Base-by-base conservation (phyloP, 2,329 filamentous ascomycete genomes). In the Botryotinia convoluta region DNA sequence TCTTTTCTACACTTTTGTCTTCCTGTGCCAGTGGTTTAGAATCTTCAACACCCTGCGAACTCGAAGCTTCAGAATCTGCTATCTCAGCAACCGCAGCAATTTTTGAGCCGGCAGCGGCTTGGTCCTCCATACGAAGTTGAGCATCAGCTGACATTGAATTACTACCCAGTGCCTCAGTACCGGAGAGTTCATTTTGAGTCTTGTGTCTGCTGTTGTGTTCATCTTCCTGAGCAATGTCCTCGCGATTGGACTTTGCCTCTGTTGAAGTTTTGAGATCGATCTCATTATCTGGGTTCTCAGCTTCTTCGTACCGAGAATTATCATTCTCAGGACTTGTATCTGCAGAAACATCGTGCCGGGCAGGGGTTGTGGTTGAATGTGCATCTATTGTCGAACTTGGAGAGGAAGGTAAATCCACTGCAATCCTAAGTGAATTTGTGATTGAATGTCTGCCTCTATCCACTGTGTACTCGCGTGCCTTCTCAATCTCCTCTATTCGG, bases 251-350 rank as follows among this genome's bases (percentile, higher is more conserved):
- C 60, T 74, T 77, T 71, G 75, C 73, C 69, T 78, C 78, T 42
- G 77, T 74, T 48, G 79, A 84, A 80, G 74, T 84, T 75, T 77
- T 82, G 79, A 57, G 80, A 62, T 85, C 86, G 70, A 82, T 81
- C 48, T 84, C 83, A 77, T 85, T 84, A 35, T 86, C 85, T 32
- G 72, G 75, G n/a, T 83, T 82, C 48, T 90, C 85, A 5, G 81
- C 78, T 26, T 85, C 81, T 77, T 84, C 81, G 77, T 88, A 88
- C 61, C 87, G 86, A 65, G 87, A 84, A 29, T 85, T 86, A 67
- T 94, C 91, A 72, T 91, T 88, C 72, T 92, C 92, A 1, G 92
- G 90, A 77, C 92, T 94, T 2, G 92, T 94, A 77, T 92, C 90
- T 1, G 92, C 89, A 1, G 92, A 94, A 10, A 86, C 87, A 75